Conservation (phyloP, 148 eudicot genomes). For the Amaranthus palmeri region DNA sequence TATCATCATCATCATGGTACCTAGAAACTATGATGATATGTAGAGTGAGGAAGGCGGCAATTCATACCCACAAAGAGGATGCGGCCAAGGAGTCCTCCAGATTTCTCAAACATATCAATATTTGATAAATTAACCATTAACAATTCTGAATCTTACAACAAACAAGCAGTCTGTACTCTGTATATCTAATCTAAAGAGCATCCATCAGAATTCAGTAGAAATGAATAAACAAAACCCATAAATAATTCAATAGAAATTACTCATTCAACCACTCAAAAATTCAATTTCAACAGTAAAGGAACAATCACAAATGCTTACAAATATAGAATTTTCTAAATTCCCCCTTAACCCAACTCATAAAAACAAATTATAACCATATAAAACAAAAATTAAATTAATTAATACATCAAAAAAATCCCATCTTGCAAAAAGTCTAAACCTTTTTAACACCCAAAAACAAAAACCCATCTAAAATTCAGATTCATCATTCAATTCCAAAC, state of each 20-base stretch:
- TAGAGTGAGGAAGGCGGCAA: too few relatives aligned
- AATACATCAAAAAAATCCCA: neutral
- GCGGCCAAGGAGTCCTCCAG: too few relatives aligned
- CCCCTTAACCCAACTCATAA: neutral
- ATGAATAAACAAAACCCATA: neutral
- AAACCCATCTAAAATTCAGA: conserved; percentile 2
- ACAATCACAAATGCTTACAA: neutral
- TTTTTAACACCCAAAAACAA: neutral
- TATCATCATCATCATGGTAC: too few relatives aligned
- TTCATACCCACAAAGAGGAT: too few relatives aligned
- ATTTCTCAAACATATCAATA: neutral
- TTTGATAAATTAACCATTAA: neutral
- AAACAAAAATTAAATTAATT: neutral
- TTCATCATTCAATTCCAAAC: neutral
- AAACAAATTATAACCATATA: neutral
- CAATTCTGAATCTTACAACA: neutral
- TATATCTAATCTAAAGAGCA: too few relatives aligned
- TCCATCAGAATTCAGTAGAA: neutral
- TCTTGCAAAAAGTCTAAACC: conserved; percentile 9
- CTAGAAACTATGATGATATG: too few relatives aligned
- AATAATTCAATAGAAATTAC: neutral
- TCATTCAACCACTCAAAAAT: neutral
- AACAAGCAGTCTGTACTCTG: neutral
- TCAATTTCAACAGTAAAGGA: too few relatives aligned
- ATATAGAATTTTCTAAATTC: neutral